Base-by-base conservation (phyloP, 305 asterid species). In the Striga hermonthica region DNA sequence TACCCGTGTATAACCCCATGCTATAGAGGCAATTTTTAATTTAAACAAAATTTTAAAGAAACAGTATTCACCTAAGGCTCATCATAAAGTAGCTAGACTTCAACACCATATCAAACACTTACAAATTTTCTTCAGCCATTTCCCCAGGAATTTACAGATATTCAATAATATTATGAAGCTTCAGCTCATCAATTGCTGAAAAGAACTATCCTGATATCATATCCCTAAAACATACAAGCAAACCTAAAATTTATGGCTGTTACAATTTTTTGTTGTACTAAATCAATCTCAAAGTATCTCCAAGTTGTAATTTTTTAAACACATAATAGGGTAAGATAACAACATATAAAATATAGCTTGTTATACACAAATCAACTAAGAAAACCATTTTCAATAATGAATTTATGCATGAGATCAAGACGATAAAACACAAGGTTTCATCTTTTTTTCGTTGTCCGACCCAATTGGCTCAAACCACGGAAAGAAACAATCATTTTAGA, bases 61-160 rank as follows among this genome's bases (percentile, higher is more conserved):
- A 50, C 62, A 72, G 45, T 50, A 37, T 7, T 9, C 13, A 5
- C 57, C 35, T 11, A 12, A 6, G 6, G 54, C 39, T 13, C 63
- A 64, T 36, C 68, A 55, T 16, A 34, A 28, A 56, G 43, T 52
- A 22, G 55, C 65, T 16, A 57, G 50, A 22, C 64, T 52, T 56
- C 60, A 56, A 31, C 5, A 55, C 15, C 10, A 9, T 22, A 16
- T 6, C 28, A 28, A 15, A 55, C 10, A 49, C 5, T 2, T 1
- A 49, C 3, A 8, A 6, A 49, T 49, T 49, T 11, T 12, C 55
- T 11, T 2, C 55, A 49, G 16, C 12, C 16, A 11, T 49, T n/a
- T 49, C 7, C 16, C 49, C 9, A 43, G 3, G 11, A 43, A 43
- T 57, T 64, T 36, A 36, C 28, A 22, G 31, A 22, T 22, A 36